Evolutionary conservation across 208 protist species (phyloP).

Genomic region (Acanthamoeba pearcei): DNA sequence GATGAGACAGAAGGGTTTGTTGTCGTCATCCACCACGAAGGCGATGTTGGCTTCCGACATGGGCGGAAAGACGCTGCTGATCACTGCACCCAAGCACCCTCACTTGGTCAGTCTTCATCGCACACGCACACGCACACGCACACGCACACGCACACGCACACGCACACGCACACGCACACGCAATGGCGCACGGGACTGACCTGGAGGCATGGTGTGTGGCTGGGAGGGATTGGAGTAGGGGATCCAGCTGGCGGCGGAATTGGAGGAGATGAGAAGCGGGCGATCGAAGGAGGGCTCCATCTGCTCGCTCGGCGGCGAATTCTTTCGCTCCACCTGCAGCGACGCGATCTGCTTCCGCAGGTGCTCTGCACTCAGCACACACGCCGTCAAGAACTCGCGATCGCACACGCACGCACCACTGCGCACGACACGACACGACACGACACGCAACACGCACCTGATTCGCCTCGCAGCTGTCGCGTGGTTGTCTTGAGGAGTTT

Average conservation of each 20-base stretch:
- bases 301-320: constrained; percentile 9
- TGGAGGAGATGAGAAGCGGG: constrained; percentile 26
- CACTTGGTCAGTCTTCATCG: too few species aligned
- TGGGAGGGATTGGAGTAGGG: constrained; percentile 24
- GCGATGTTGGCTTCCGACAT: constrained; percentile 44
- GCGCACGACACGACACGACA: neutral
- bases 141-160: too few species aligned
- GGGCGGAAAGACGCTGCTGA: constrained; percentile 47
- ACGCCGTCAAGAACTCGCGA: neutral
- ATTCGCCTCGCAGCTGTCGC: constrained; percentile 24
- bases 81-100: neutral
- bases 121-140: too few species aligned
- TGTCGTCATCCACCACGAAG: constrained; percentile 65
- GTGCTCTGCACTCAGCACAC: neutral
- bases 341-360: constrained; percentile 27
- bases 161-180: neutral
- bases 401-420: neutral
- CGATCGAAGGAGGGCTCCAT: neutral
- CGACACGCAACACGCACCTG: neutral
- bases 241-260: neutral
- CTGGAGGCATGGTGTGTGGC: constrained; percentile 14
- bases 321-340: constrained; percentile 47
- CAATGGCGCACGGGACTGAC: neutral
- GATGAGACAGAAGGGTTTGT: constrained; percentile 64
- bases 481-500: constrained; percentile 63